A percentile compares a stretch with the other conserved stretches of the same genome.
Conservation (phyloP, 2,329 filamentous ascomycete genomes). For the Akanthomyces lecanii region DNA sequence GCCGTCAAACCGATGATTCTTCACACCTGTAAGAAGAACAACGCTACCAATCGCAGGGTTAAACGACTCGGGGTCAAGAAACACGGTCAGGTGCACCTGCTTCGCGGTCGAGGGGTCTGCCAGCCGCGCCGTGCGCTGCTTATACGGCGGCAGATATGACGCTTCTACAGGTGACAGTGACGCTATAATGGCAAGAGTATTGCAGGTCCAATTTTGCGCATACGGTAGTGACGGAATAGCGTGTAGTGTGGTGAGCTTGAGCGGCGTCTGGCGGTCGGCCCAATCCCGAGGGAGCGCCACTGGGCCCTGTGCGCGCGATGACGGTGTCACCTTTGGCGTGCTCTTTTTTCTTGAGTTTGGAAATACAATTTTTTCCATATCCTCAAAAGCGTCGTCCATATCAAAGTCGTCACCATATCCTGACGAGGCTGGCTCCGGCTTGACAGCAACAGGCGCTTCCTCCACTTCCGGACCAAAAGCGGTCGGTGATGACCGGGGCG, state of each 20-base stretch:
- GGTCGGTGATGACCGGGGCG: not conserved
- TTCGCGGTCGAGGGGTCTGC: slow-evolving; percentile 49
- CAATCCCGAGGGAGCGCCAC: slow-evolving; percentile 39
- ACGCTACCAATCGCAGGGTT: slow-evolving; percentile 43
- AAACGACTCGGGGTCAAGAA: slow-evolving; percentile 49
- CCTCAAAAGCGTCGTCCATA: slow-evolving; percentile 34
- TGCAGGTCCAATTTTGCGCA: slow-evolving; percentile 55
- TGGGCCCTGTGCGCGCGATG: slow-evolving; percentile 19
- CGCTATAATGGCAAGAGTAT: slow-evolving; percentile 48
- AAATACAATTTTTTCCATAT: slow-evolving; percentile 35
- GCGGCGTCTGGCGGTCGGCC: slow-evolving; percentile 38
- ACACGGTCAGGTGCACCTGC: slow-evolving; percentile 50
- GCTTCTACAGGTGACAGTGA: slow-evolving; percentile 46
- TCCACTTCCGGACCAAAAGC: too few species aligned
- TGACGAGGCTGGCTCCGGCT: not conserved
- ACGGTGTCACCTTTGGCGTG: slow-evolving; percentile 14
- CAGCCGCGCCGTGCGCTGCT: slow-evolving; percentile 50
- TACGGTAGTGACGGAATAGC: slow-evolving; percentile 50
- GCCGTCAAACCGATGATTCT: slow-evolving; percentile 53
- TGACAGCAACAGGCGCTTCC: not conserved
- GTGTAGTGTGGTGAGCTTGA: slow-evolving; percentile 49
- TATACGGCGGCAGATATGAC: slow-evolving; percentile 44
- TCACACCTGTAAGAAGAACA: slow-evolving; percentile 50
- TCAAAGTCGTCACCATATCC: slow-evolving; percentile 18
- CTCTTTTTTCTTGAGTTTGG: slow-evolving; percentile 21